Percentiles rank a stretch among this genome's conserved stretches.
These are phyloP conservation scores for Linaria vulgaris DNA, from an alignment of 257 asterid species.

Conservation along the genomic window DNA sequence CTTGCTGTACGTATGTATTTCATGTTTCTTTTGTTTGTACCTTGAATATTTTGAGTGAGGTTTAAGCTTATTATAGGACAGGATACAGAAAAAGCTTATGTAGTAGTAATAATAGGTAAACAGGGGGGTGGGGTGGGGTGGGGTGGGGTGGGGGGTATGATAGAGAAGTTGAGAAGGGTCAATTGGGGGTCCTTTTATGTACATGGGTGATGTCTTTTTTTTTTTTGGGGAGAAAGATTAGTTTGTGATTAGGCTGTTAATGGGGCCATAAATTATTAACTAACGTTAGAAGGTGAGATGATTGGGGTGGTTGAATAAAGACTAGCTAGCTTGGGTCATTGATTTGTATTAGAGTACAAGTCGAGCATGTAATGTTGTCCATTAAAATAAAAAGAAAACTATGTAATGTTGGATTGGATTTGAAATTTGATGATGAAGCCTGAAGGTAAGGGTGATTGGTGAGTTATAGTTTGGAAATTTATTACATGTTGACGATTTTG, in stretches of 20 bases:
- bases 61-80: conserved; percentile 32
- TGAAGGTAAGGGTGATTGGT: conserved; percentile 31
- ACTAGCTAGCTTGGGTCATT: neutral
- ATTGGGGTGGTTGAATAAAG: conserved; percentile 44
- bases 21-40: too few species aligned
- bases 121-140: too few species aligned
- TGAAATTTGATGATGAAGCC: too few species aligned
- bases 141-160: too few species aligned
- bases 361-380: too few species aligned
- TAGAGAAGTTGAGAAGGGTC: conserved; percentile 22
- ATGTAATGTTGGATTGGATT: conserved; percentile 16
- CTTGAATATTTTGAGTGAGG: too few species aligned
- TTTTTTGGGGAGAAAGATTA: neutral
- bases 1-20: conserved; percentile 71
- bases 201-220: neutral
- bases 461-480: conserved; percentile 32
- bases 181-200: conserved; percentile 35
- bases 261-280: conserved; percentile 26
- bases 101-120: too few species aligned
- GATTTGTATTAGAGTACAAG: conserved; percentile 3
- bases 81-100: conserved; percentile 19
- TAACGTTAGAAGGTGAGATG: conserved; percentile 30
- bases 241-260: conserved; percentile 18
- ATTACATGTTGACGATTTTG: conserved; percentile 20
- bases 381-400: too few species aligned